Base-by-base conservation (phyloP, 2,329 filamentous ascomycete genomes). In the Cladophialophora immunda region DNA sequence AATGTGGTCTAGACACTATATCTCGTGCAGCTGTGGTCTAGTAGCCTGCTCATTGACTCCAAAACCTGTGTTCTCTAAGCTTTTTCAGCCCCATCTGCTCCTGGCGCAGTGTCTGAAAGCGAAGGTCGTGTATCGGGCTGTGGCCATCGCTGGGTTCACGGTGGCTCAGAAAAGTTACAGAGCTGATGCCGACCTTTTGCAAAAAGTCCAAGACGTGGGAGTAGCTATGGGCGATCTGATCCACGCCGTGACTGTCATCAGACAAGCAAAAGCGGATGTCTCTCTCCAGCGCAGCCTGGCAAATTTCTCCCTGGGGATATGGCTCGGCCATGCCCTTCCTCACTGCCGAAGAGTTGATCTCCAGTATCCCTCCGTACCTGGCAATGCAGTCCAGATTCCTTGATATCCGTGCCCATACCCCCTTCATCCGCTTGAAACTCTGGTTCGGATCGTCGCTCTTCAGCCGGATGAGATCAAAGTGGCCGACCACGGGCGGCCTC, bases 221-320 rank as follows among this genome's bases (percentile, higher is more conserved):
- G 80, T 95, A 98, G 76, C 97, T 94, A 58, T 92, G 89, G n/a
- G 89, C 93, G 4, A 99, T 86, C 76, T 99, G 94, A 1, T 87
- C 90, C 66, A 93, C 86, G 45, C 92, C 92, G 81, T 99, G 95
- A 77, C 93, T 97, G 79, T 99, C 95, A 78, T 99, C 95, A 6
- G 92, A 97, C 73, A 99, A 85, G 61, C 93, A 96, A 79, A 98
- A 97, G 67, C 86, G 87, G 27, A 95, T 94, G 27, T 90, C 90
- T 73, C 92, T 84, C 7, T 79, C 80, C 62, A 93, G 75, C 82
- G 93, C 97, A 76, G 88, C 87, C 85, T 92, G 85, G 73, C 93
- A 93, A 75, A 99, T 90, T 73, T 88, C 84, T 62, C 87, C 85
- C 69, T 89, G 89, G 0, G 95, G 95, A 83, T 99, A 99, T 54